These are phyloP conservation scores for Trypanosomatidae sp. DNA, from an alignment of 208 protist species.

Conservation along the genomic window DNA sequence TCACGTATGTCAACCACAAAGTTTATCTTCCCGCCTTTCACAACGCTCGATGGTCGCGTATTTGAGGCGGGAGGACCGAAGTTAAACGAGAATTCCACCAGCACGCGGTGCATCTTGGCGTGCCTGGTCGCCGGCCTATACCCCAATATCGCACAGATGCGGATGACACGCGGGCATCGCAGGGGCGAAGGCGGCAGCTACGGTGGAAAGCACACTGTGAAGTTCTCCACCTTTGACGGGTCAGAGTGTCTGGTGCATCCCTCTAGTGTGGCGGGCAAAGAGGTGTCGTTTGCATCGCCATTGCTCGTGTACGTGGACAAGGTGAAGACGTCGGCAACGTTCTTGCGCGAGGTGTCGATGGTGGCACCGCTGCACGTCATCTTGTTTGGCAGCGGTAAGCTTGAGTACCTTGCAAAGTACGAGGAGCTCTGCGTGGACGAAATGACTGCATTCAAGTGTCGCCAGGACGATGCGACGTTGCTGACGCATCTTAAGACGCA, in stretches of 20 bases:
- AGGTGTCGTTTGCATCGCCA: constrained; percentile 61
- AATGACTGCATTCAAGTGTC: constrained; percentile 73
- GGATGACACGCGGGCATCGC: constrained; percentile 20
- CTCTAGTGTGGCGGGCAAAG: constrained; percentile 83
- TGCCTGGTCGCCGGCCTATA: constrained; percentile 95
- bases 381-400: constrained; percentile 87
- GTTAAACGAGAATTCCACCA: constrained; percentile 88
- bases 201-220: constrained; percentile 15
- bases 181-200: constrained; percentile 1
- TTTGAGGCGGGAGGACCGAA: constrained; percentile 82
- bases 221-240: constrained; percentile 75
- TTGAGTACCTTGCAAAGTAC: constrained; percentile 82
- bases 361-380: constrained; percentile 92
- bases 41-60: constrained; percentile 66
- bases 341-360: constrained; percentile 90
- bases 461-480: constrained; percentile 76
- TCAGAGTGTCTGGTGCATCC: constrained; percentile 90
- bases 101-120: constrained; percentile 84
- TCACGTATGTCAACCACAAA: constrained; percentile 24
- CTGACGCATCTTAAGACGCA: constrained; percentile 86
- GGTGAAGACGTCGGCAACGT: constrained; percentile 92
- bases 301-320: constrained; percentile 95
- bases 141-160: constrained; percentile 91
- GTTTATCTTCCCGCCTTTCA: constrained; percentile 68
- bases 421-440: constrained; percentile 85